phyloP scores from a whole-genome alignment of 208 protist species.

The Crithidia fasciculata region DNA sequence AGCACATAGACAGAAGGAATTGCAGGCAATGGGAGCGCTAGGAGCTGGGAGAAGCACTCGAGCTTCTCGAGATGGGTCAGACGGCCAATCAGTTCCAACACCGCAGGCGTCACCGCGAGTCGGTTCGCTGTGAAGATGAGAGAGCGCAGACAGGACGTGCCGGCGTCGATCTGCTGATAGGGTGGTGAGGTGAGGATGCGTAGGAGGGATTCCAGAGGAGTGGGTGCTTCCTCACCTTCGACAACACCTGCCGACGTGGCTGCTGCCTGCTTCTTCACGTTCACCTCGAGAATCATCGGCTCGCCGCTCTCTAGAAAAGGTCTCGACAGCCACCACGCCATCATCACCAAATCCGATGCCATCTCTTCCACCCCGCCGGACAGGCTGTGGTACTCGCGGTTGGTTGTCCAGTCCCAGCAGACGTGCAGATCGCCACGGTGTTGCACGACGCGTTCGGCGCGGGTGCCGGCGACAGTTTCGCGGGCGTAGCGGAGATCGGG shows the following conservation, averaged over 20 bases:
- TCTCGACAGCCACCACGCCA: constrained; percentile 25
- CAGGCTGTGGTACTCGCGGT: constrained; percentile 25
- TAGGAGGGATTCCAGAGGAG: constrained; percentile 3
- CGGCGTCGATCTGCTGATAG: constrained; percentile 20
- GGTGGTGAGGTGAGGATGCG: constrained; percentile 17
- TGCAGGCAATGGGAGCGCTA: constrained; percentile 5
- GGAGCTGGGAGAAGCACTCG: constrained; percentile 19
- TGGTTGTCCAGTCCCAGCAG: constrained; percentile 16
- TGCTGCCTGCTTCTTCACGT: constrained; percentile 16
- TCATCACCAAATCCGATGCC: constrained; percentile 12
- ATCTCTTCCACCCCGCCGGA: constrained; percentile 15
- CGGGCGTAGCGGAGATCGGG: constrained; percentile 26
- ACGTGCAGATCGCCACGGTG: constrained; percentile 27
- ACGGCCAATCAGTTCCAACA: constrained; percentile 6
- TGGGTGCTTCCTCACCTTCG: background rate
- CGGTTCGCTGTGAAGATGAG: constrained; percentile 13
- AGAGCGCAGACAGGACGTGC: constrained; percentile 24
- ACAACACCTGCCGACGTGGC: background rate
- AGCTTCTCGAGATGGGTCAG: constrained; percentile 24
- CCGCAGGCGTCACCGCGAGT: constrained; percentile 5
- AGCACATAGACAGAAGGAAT: constrained; percentile 2
- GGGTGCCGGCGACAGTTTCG: constrained; percentile 20
- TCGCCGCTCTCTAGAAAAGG: background rate
- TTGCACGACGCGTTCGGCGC: background rate
- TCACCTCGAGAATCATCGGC: constrained; percentile 29